Percentiles rank a stretch among this genome's conserved stretches.
phyloP scores from a whole-genome alignment of 129 eudicot species.

The Escallonia rubra region DNA sequence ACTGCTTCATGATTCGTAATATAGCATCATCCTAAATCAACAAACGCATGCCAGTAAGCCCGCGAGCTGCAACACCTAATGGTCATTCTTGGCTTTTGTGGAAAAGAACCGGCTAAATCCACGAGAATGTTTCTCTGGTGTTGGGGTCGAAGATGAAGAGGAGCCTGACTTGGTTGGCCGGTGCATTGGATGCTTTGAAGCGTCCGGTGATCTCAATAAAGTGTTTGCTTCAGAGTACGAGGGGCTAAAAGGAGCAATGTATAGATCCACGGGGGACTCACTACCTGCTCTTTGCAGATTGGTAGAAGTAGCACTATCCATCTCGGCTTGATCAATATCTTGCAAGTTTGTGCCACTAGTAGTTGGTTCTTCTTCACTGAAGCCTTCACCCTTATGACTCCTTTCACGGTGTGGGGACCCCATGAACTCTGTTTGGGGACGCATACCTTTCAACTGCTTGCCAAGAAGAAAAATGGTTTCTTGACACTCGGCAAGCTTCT shows the following conservation, averaged over 20 bases:
- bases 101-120: conserved; percentile 93
- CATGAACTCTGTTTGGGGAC: conserved; percentile 55
- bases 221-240: conserved; percentile 63
- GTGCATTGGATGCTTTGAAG: conserved; percentile 45
- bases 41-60: neutral
- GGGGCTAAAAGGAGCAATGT: conserved; percentile 41
- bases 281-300: conserved; percentile 37
- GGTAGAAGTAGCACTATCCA: conserved; percentile 15
- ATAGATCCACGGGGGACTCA: conserved; percentile 55
- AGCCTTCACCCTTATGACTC: conserved; percentile 37
- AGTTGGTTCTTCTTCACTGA: conserved; percentile 45
- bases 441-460: conserved; percentile 67
- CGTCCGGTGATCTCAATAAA: conserved; percentile 50
- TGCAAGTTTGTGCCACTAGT: conserved; percentile 39
- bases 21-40: no score
- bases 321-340: conserved; percentile 31
- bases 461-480: conserved; percentile 88
- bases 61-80: conserved; percentile 15
- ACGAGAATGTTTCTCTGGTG: conserved; percentile 81
- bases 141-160: conserved; percentile 60
- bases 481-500: conserved; percentile 96
- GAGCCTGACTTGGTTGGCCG: conserved; percentile 76
- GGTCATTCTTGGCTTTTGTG: conserved; percentile 47
- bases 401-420: conserved; percentile 35
- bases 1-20: neutral